phyloP scores from a whole-genome alignment of 345 rosid species.

The Populus ilicifolia region DNA sequence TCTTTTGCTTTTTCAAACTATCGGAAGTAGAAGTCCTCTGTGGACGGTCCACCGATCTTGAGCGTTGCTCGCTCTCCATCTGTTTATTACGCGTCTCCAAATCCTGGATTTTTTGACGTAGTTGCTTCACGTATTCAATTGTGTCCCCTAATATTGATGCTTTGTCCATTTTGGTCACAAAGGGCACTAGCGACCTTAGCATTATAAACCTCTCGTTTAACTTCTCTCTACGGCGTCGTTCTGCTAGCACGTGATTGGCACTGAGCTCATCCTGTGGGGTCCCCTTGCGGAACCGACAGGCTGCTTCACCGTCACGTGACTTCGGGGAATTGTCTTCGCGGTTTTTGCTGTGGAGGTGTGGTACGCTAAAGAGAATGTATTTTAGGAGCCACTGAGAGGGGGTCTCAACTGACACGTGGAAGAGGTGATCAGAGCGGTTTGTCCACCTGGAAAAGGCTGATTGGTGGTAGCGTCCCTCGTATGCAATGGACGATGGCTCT shows the following conservation, averaged over 20 bases:
- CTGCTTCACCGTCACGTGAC: conserved; percentile 36
- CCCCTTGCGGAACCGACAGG: conserved; percentile 39
- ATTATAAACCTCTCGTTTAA: conserved; percentile 82
- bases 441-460: conserved; percentile 79
- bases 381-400: conserved; percentile 82
- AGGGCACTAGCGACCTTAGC: conserved; percentile 80
- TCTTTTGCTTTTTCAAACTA: conserved; percentile 38
- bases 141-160: conserved; percentile 95
- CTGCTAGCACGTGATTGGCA: conserved; percentile 88
- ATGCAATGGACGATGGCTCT: conserved; percentile 38
- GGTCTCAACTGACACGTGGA: conserved; percentile 32
- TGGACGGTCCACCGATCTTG: conserved; percentile 30
- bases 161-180: conserved; percentile 97
- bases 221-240: conserved; percentile 93
- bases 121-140: conserved; percentile 87
- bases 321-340: conserved; percentile 55
- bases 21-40: conserved; percentile 14
- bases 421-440: conserved; percentile 32
- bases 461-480: conserved; percentile 40
- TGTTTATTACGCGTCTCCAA: conserved; percentile 51
- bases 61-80: conserved; percentile 45
- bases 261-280: conserved; percentile 59
- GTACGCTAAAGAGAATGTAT: conserved; percentile 69
- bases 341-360: conserved; percentile 60
- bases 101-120: conserved; percentile 73